These are phyloP conservation scores for Epichloe scottii DNA, from an alignment of 2,329 filamentous ascomycete genomes.

Conservation along the genomic window DNA sequence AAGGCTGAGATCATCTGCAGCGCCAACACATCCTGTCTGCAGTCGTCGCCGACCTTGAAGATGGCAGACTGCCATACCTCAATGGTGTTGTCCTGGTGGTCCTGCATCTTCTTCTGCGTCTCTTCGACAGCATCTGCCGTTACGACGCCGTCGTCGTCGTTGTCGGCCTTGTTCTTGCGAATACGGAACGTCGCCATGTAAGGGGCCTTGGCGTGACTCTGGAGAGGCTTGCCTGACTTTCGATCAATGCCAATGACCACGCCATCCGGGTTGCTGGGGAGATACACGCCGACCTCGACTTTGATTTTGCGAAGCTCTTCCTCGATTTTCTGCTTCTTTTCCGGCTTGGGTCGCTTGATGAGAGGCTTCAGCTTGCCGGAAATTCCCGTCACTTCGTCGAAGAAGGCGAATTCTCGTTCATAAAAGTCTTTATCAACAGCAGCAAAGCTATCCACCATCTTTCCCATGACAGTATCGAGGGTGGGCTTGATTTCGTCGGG, in stretches of 20 bases:
- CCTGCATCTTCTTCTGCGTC: conserved; percentile 10
- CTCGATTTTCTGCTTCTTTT: conserved; percentile 98
- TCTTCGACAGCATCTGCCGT: conserved; percentile 30
- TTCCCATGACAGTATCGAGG: conserved; percentile 77
- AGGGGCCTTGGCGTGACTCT: conserved; percentile 95
- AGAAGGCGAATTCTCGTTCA: conserved; percentile 93
- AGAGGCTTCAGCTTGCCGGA: conserved; percentile 91
- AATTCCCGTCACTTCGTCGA: conserved; percentile 88
- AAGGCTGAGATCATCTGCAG: conserved; percentile 97
- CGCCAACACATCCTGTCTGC: conserved; percentile 89
- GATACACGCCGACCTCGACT: conserved; percentile 91
- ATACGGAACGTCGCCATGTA: conserved; percentile 99
- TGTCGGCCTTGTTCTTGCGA: conserved; percentile 53
- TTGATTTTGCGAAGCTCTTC: conserved; percentile 96
- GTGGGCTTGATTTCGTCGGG: conserved; percentile 90
- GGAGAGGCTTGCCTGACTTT: conserved; percentile 92
- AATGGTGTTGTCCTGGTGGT: conserved; percentile 43
- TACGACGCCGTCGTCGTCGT: background rate
- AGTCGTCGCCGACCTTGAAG: conserved; percentile 99
- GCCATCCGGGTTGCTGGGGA: conserved; percentile 93
- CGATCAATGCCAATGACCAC: conserved; percentile 96
- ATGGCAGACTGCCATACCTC: conserved; percentile 99
- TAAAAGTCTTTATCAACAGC: conserved; percentile 72
- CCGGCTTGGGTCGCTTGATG: conserved; percentile 83
- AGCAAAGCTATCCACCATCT: conserved; percentile 74